Percentiles rank a stretch among this genome's conserved stretches.
These are phyloP conservation scores for Trichosporon sp. DNA, from an alignment of 1,284 basidiomycete genomes.

Conservation along the genomic window DNA sequence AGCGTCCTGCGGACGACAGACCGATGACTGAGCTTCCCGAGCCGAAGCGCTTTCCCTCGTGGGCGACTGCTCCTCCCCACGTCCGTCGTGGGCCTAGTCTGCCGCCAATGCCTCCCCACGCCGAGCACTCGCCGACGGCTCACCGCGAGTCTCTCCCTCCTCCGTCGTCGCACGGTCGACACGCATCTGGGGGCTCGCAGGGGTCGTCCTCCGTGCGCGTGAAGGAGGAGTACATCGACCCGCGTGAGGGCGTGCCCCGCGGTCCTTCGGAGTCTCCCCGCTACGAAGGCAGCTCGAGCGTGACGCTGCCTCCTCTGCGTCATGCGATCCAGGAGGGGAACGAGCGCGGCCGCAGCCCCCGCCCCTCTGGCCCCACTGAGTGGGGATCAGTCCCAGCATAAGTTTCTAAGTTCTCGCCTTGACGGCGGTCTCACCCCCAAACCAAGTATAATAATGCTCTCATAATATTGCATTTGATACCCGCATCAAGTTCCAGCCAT, in stretches of 20 bases:
- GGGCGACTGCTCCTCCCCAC: conserved; percentile 14
- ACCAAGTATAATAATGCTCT: background rate
- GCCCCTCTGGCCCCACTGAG: background rate
- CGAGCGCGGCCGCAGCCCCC: conserved; percentile 1
- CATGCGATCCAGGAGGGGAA: conserved; percentile 2
- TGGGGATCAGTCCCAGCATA: background rate
- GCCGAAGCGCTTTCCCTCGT: conserved; percentile 17
- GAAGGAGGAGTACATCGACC: background rate
- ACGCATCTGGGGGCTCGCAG: background rate
- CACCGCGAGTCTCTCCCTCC: conserved; percentile 8
- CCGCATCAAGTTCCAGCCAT: background rate
- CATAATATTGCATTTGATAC: conserved; percentile 1
- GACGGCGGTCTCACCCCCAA: background rate
- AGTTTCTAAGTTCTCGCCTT: background rate
- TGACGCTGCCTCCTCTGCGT: conserved; percentile 10
- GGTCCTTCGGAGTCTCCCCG: background rate
- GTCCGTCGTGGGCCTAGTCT: background rate
- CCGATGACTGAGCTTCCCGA: conserved; percentile 4
- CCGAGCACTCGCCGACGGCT: conserved; percentile 6
- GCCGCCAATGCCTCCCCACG: background rate
- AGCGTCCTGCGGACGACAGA: conserved; percentile 15
- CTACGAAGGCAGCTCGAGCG: conserved; percentile 9
- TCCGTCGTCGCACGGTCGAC: background rate
- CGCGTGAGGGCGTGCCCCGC: background rate
- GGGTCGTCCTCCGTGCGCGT: background rate